These are phyloP conservation scores for Paecilomyces sp. DNA, from an alignment of 2,329 filamentous ascomycete genomes.

Conservation along the genomic window DNA sequence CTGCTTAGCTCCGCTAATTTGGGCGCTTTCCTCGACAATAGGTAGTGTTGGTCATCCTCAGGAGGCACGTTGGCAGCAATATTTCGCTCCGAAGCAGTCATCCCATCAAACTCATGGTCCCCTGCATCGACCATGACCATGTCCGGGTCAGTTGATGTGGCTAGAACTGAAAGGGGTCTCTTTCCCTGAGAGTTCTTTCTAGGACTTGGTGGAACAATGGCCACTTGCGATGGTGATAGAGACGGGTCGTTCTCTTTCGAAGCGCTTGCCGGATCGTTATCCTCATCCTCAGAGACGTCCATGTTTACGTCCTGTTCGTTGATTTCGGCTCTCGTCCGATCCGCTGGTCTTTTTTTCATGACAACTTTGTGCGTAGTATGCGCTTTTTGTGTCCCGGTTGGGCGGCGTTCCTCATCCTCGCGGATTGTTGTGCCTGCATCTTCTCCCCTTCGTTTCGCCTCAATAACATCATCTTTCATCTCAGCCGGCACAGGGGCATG, in stretches of 20 bases:
- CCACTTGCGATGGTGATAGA: slow-evolving; percentile 31
- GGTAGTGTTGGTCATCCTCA: neutral
- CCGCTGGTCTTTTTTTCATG: slow-evolving; percentile 22
- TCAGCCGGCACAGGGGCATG: slow-evolving; percentile 49
- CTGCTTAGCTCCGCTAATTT: slow-evolving; percentile 21
- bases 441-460: slow-evolving; percentile 50
- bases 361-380: slow-evolving; percentile 14
- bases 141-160: slow-evolving; percentile 26
- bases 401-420: slow-evolving; percentile 16
- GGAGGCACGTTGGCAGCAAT: slow-evolving; percentile 28
- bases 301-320: slow-evolving; percentile 14
- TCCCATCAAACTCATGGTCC: slow-evolving; percentile 16
- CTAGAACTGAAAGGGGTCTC: slow-evolving; percentile 36
- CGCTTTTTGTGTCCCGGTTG: slow-evolving; percentile 8
- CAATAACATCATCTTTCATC: slow-evolving; percentile 38
- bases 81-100: slow-evolving; percentile 34
- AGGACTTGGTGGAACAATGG: slow-evolving; percentile 26
- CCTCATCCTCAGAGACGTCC: slow-evolving; percentile 20
- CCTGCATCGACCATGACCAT: slow-evolving; percentile 22
- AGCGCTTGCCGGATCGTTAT: slow-evolving; percentile 26
- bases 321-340: slow-evolving; percentile 2
- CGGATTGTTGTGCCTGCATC: slow-evolving; percentile 28
- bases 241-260: slow-evolving; percentile 46
- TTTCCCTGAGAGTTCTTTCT: slow-evolving; percentile 32
- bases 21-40: slow-evolving; percentile 26